These are phyloP conservation scores for Pyrenochaeta sp. DNA, from an alignment of 2,329 filamentous ascomycete species.

Conservation along the genomic window DNA sequence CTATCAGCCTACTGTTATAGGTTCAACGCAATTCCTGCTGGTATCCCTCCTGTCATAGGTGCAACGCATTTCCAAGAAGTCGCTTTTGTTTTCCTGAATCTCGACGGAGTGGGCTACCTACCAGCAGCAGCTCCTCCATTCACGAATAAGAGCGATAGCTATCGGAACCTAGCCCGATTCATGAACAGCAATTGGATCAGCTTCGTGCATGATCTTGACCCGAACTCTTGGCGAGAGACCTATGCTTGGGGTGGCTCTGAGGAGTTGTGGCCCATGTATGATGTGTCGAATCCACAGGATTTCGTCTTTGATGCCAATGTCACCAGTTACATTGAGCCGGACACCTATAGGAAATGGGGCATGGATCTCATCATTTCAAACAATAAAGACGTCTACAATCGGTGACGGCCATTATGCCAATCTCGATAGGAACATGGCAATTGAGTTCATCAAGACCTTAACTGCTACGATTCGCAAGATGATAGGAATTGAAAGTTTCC, in stretches of 20 bases:
- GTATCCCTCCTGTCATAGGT: constrained; percentile 52
- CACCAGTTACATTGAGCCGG: constrained; percentile 49
- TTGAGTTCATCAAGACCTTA: no score
- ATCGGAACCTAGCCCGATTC: constrained; percentile 49
- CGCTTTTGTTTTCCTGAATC: constrained; percentile 57
- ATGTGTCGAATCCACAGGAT: constrained; percentile 43
- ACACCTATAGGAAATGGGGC: constrained; percentile 54
- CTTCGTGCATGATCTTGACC: constrained; percentile 53
- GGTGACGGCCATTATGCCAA: no score
- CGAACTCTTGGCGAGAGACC: constrained; percentile 31
- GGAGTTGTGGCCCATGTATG: constrained; percentile 53
- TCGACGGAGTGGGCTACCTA: constrained; percentile 51
- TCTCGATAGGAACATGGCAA: no score
- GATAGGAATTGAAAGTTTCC: no score
- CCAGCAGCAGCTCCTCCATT: constrained; percentile 45
- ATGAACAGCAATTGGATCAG: constrained; percentile 57
- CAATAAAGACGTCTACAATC: constrained; percentile 12
- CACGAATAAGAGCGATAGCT: constrained; percentile 44
- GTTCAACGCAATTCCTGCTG: constrained; percentile 64
- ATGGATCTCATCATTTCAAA: constrained; percentile 53
- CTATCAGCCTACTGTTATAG: constrained; percentile 67
- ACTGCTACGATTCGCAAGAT: no score
- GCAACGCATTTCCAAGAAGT: constrained; percentile 64
- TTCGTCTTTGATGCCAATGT: constrained; percentile 58
- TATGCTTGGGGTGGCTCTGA: constrained; percentile 24